These are phyloP conservation scores for Phytopythium helicoides DNA, from an alignment of 352 stramenopile genomes.

Conservation along the genomic window DNA sequence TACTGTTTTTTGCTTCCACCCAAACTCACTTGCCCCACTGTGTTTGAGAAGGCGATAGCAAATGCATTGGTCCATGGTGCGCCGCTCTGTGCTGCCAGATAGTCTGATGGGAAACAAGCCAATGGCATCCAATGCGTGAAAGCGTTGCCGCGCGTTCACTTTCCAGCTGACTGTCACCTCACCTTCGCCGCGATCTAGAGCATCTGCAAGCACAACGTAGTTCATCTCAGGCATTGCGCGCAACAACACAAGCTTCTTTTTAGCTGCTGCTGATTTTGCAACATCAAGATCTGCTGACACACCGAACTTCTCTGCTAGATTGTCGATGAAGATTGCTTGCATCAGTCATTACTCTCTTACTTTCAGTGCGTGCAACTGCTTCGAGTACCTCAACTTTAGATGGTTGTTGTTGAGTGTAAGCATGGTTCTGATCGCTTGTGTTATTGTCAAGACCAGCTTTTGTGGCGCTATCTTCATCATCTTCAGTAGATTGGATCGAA, in stretches of 20 bases:
- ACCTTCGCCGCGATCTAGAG: slow-evolving; percentile 32
- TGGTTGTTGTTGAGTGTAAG: too few relatives aligned
- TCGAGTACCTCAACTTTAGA: too few relatives aligned
- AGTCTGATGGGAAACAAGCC: slow-evolving; percentile 49
- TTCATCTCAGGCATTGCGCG: slow-evolving; percentile 42
- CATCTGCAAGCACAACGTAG: slow-evolving; percentile 46
- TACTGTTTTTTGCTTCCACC: slow-evolving; percentile 28
- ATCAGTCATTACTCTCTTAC: too few relatives aligned
- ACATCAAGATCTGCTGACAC: not conserved
- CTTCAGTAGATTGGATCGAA: too few relatives aligned
- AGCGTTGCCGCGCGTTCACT: slow-evolving; percentile 44
- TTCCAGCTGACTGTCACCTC: slow-evolving; percentile 55
- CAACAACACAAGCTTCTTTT: slow-evolving; percentile 42
- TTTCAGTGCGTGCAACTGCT: too few relatives aligned
- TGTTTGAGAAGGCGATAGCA: slow-evolving; percentile 54
- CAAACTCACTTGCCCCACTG: slow-evolving; percentile 28
- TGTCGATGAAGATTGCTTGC: not conserved
- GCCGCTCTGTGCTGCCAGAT: slow-evolving; percentile 15
- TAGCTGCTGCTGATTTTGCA: slow-evolving; percentile 8
- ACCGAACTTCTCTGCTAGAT: not conserved
- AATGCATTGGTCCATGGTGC: slow-evolving; percentile 54
- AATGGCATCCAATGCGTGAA: slow-evolving; percentile 52
- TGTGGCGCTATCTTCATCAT: too few relatives aligned
- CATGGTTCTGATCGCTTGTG: too few relatives aligned
- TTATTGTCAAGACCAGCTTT: too few relatives aligned